Base-by-base conservation (phyloP, 176 grass and related monocot genomes). In the Themeda triandra region DNA sequence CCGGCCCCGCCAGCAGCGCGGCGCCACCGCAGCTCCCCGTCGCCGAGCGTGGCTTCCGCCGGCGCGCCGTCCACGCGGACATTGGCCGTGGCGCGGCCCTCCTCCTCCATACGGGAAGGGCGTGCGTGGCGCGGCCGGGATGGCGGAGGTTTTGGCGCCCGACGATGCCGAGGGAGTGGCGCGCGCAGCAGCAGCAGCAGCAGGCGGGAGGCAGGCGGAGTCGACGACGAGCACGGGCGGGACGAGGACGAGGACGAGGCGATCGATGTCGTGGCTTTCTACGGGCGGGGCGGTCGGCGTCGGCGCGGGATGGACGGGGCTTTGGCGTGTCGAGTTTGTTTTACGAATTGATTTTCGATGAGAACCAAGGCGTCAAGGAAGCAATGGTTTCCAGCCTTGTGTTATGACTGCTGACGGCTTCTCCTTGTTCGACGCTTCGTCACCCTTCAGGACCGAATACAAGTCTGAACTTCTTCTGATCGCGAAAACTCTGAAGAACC, bases 1-100 rank as follows among this genome's bases (percentile, higher is more conserved):
- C 24, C 42, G 4, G 24, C 32, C 59, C 53, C 39, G 31, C 56
- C 42, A 77, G 80, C 44, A 42, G 41, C 41, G 45, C 45, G 49
- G 62, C 80, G 68, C 91, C 91, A 93, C 54, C 80, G 82, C 49
- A 97, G 84, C 69, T 86, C 73, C 33, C 72, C 33, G 54, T 33
- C 60, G 69, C 19, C 37, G 51, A 87, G 75, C 41, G 66, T 90
- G 25, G 80, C 91, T 51, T 89, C 81, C 8, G 91, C 69, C 63
- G 69, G 69, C 13, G 58, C 73, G 53, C 91, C 91, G 58, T 97
- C 80, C 63, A 92, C 45, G 63, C 78, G 76, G 58, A 92, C 84
- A 45, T 58, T 75, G 32, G 75, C 58, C 53, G 63, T 49, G 71
- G 79, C 67, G 27, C 4, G 29, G 59, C 68, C 69, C 11, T 69